Conservation (phyloP, 1,284 basidiomycete species). For the Phylloboletellus chloephorus region DNA sequence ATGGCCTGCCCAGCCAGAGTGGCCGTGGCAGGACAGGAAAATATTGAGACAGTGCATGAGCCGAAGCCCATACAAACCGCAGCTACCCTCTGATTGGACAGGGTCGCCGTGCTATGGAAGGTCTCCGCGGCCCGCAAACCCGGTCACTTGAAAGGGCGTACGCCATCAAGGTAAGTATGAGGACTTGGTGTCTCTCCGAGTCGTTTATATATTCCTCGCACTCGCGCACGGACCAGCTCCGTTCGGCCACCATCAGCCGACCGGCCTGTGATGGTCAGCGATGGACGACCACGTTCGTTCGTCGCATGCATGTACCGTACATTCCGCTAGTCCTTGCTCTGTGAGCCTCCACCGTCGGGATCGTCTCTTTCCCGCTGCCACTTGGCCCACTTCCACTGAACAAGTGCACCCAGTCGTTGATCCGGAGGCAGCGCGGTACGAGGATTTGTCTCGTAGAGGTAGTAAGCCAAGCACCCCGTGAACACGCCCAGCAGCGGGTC, state of each 20-base stretch:
- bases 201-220: conserved; percentile 11
- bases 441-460: conserved; percentile 81
- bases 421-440: conserved; percentile 66
- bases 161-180: conserved; percentile 46
- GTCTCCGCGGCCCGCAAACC: conserved; percentile 41
- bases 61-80: conserved; percentile 32
- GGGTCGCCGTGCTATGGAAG: conserved; percentile 65
- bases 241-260: conserved; percentile 4
- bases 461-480: conserved; percentile 78
- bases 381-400: conserved; percentile 64
- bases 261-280: too few species aligned
- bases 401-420: conserved; percentile 56
- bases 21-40: conserved; percentile 41
- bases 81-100: conserved; percentile 34
- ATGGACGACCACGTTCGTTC: too few species aligned
- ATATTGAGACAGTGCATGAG: conserved; percentile 34
- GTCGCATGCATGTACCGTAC: background rate
- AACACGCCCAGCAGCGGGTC: conserved; percentile 78
- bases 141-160: conserved; percentile 37
- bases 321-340: background rate
- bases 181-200: background rate
- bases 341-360: conserved; percentile 1
- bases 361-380: conserved; percentile 24
- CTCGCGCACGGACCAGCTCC: conserved; percentile 26
- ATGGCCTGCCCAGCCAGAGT: conserved; percentile 47